A percentile compares a stretch with the other conserved stretches of the same genome.
phyloP scores from a whole-genome alignment of 495 filamentous ascomycete species.

The Usnea hakonensis region DNA sequence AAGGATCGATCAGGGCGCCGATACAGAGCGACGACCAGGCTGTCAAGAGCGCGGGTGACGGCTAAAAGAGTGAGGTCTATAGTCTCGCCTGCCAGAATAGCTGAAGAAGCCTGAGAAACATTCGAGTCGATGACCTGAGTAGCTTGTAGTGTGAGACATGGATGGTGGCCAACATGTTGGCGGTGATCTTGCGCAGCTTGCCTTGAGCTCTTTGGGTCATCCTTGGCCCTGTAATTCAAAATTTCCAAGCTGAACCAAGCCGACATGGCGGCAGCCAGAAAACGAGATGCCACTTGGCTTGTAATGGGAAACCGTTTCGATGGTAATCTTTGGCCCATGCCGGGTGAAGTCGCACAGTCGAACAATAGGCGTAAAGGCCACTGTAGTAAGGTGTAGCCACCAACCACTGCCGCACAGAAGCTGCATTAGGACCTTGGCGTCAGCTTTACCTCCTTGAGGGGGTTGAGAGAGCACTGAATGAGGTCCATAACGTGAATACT shows the following conservation, averaged over 20 bases:
- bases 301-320: background rate
- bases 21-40: constrained; percentile 62
- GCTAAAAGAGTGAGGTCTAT: constrained; percentile 82
- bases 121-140: background rate
- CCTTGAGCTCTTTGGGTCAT: background rate
- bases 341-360: background rate
- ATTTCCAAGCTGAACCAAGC: constrained; percentile 42
- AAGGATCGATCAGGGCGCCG: constrained; percentile 26
- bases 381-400: constrained; percentile 68
- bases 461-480: too few species aligned
- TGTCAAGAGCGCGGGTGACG: constrained; percentile 66
- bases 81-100: constrained; percentile 60
- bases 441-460: too few species aligned
- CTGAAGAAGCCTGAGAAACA: constrained; percentile 23
- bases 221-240: constrained; percentile 30
- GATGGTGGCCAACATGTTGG: background rate
- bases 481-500: too few species aligned
- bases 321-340: background rate
- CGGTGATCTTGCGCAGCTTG: background rate
- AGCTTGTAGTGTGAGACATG: background rate
- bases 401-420: constrained; percentile 70
- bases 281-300: constrained; percentile 27
- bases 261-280: constrained; percentile 38
- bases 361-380: constrained; percentile 28
- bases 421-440: too few species aligned